These are phyloP conservation scores for Cyanidioschyzon merolae DNA, from an alignment of 23 red algal genomes.

Conservation along the genomic window DNA sequence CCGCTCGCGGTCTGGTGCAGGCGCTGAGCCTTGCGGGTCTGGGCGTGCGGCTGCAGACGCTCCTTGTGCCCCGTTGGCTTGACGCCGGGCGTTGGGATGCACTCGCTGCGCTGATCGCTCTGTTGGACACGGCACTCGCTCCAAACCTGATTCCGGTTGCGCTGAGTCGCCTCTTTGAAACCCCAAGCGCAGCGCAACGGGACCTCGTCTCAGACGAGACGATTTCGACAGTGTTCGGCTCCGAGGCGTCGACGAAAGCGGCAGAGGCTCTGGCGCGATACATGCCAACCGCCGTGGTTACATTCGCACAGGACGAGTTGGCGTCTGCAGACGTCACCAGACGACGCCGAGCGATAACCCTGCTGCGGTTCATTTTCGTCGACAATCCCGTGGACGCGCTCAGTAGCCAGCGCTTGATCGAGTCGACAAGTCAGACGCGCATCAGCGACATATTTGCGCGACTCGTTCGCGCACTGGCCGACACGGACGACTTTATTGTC, in stretches of 20 bases:
- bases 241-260: background rate
- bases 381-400: background rate
- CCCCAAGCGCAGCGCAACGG: background rate
- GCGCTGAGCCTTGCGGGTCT: background rate
- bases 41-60: background rate
- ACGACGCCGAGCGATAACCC: background rate
- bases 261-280: background rate
- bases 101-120: background rate
- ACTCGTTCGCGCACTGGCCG: background rate
- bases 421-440: background rate
- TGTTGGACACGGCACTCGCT: background rate
- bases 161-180: background rate
- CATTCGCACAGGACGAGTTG: background rate
- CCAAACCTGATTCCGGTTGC: background rate
- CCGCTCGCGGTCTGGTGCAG: background rate
- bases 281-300: background rate
- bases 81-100: background rate
- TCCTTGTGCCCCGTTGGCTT: background rate
- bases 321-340: background rate
- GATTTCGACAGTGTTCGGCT: background rate
- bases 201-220: background rate
- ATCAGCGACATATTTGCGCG: background rate
- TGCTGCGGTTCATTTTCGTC: background rate
- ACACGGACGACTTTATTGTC: background rate
- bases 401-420: background rate